phyloP scores from a whole-genome alignment of 441 rosid genomes.

The Euphorbia corollata region DNA sequence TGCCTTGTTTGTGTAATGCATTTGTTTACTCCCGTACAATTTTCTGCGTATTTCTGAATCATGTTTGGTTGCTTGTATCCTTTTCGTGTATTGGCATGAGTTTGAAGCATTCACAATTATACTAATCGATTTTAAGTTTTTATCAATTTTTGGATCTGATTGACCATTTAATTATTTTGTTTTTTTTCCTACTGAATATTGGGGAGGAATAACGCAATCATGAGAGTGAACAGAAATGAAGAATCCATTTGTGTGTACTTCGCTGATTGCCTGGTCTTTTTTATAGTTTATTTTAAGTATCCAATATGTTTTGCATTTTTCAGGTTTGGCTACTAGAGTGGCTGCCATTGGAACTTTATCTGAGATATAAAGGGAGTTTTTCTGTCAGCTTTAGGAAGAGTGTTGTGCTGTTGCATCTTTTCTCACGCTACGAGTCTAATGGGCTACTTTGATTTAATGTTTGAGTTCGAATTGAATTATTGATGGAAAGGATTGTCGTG shows the following conservation, averaged over 20 bases:
- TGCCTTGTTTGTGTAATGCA: not conserved
- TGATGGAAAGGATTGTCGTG: slow-evolving; percentile 16
- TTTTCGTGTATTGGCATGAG: not conserved
- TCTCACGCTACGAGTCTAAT: not conserved
- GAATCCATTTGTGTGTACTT: not conserved
- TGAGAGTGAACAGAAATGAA: no score
- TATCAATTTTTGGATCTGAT: not conserved
- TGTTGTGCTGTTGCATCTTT: no score
- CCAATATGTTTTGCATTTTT: not conserved
- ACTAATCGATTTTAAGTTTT: not conserved
- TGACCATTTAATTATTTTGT: not conserved
- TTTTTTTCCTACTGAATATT: not conserved
- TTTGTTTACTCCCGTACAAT: not conserved
- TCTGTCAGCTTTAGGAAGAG: not conserved
- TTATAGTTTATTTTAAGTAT: not conserved
- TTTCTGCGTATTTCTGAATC: not conserved
- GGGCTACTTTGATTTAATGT: not conserved
- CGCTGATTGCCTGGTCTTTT: not conserved
- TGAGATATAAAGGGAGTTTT: not conserved
- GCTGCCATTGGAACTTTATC: not conserved
- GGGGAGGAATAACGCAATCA: not conserved
- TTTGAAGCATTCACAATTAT: not conserved
- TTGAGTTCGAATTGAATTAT: not conserved
- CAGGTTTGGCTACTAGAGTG: not conserved
- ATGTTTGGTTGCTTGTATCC: not conserved